Conservation (phyloP, 1,284 basidiomycete genomes). For the Ganoderma boninense region DNA sequence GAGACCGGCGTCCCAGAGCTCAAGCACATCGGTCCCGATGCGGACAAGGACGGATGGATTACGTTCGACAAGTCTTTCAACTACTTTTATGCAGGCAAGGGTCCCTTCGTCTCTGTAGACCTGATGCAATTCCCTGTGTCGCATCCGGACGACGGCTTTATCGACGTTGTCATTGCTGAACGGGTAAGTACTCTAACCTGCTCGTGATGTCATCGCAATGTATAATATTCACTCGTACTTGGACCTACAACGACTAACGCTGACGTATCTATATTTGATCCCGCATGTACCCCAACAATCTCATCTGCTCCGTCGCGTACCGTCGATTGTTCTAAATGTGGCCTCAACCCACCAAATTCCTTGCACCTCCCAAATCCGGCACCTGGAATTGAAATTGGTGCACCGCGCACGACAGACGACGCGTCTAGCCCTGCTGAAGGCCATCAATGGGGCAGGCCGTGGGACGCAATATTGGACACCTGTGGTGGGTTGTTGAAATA, state of each 20-base stretch:
- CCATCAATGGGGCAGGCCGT: slow-evolving; percentile 72
- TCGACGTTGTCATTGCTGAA: slow-evolving; percentile 82
- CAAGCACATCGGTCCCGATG: slow-evolving; percentile 50
- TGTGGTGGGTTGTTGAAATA: slow-evolving; percentile 48
- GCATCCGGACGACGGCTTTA: slow-evolving; percentile 78
- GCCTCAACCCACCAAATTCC: neutral
- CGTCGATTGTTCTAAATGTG: neutral
- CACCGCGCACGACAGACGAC: slow-evolving; percentile 50
- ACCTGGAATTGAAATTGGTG: neutral
- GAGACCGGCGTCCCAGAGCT: slow-evolving; percentile 49
- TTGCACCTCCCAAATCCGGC: neutral
- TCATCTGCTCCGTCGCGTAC: neutral
- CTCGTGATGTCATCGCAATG: slow-evolving; percentile 1
- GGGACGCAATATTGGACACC: slow-evolving; percentile 77
- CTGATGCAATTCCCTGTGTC: slow-evolving; percentile 90
- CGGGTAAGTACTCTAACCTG: slow-evolving; percentile 50
- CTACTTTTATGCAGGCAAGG: slow-evolving; percentile 78
- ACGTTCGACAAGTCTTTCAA: slow-evolving; percentile 75
- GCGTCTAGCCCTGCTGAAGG: slow-evolving; percentile 63
- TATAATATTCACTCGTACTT: neutral
- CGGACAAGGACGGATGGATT: slow-evolving; percentile 67
- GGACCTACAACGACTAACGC: neutral
- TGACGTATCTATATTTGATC: neutral
- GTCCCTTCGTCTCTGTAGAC: slow-evolving; percentile 72
- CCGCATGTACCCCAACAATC: neutral